Evolutionary conservation across 2,329 filamentous ascomycete species (phyloP), one percentile per base, ranked within the genome.

Genomic region (Arthroderma sp.): DNA sequence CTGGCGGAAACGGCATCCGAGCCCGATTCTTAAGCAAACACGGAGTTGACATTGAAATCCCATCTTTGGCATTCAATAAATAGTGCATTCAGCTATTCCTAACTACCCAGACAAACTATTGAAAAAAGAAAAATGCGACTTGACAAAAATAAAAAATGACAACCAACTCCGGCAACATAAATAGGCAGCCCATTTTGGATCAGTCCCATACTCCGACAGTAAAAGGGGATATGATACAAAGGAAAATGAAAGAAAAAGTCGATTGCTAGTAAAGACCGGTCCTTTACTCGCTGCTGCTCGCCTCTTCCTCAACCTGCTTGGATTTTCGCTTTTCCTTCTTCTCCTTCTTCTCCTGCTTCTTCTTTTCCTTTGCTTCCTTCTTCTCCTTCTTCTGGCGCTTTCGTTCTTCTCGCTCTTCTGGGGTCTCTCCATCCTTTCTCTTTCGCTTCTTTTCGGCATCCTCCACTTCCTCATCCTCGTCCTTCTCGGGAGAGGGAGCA

Each of bases 291-390:
- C 61, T 56, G 58, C 60, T 43, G 51, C 62, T 82, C 71, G 47
- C 47, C 4, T 84, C n/a, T n/a, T n/a, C 83, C 68, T 88, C 84
- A 25, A 83, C 74, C 15, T 91, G 79, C 89, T 89, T 76, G 23
- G 59, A 61, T 44, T 61, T 61, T 43, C 59, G 53, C 43, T 86
- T 83, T 73, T 83, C 80, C 64, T 77, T 77, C 70, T 77, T 78
- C 58, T 79, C 76, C 65, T 79, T 78, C 68, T 79, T 77, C 63
- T 77, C 75, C 69, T 78, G 78, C 70, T 78, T 78, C 88, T 93
- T 80, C 89, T 89, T 76, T 85, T 84, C 73, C 83, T 80, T 64
- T 69, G 76, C 77, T 60, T 78, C 76, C 65, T 79, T 78, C 68
- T 78, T 78, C 64, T 77, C 76, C 69, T 77, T 78, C 71, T 78